Base-by-base conservation (phyloP, 2,329 filamentous ascomycete species). In the Xylariaceae sp. region DNA sequence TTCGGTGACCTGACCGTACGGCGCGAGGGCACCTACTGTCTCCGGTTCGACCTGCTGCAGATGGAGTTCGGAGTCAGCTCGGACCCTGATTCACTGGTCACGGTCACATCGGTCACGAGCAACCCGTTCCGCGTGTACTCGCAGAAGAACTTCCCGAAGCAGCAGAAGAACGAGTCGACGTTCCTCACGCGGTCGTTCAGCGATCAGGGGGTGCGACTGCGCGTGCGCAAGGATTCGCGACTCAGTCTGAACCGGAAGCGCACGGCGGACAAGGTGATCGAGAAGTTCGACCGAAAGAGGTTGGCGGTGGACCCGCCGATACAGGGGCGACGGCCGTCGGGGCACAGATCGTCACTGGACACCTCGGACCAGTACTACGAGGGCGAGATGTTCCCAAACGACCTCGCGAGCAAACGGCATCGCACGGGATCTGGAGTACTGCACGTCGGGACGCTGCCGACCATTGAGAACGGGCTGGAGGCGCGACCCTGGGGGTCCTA, bases 1-100 rank as follows among this genome's bases (percentile, higher is more conserved):
- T 96, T 95, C 73, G 89, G 89, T 4, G 91, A 96, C 73, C 78
- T 96, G 18, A 94, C 90, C 0, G 85, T 93, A 61, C 88, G 88
- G 70, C 78, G 85, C 23, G 84, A 89, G 67, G 92, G 92, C 35
- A 80, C 78, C 17, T 93, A 86, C 70, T 81, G 87, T 41, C 80
- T 96, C 45, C 82, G 86, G 57, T 96, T 96, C 71, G 88, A 84
- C 53, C 79, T 96, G 11, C 92, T 88, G 73, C 88, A 92, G 72
- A 84, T 90, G 75, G 79, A 74, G 61, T 64, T 65, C 60, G 64
- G 58, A n/a, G 60, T 58, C 30, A 61, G 59, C 50, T 63, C 65
- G 4, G 64, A 64, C n/a, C 58, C 61, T 41, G 65, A 64, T 56
- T 65, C 62, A 18, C 34, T 64, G 39, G 64, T 71, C 11, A 70